phyloP scores from a whole-genome alignment of 2,329 filamentous ascomycete species.

The Penicillium italicum region DNA sequence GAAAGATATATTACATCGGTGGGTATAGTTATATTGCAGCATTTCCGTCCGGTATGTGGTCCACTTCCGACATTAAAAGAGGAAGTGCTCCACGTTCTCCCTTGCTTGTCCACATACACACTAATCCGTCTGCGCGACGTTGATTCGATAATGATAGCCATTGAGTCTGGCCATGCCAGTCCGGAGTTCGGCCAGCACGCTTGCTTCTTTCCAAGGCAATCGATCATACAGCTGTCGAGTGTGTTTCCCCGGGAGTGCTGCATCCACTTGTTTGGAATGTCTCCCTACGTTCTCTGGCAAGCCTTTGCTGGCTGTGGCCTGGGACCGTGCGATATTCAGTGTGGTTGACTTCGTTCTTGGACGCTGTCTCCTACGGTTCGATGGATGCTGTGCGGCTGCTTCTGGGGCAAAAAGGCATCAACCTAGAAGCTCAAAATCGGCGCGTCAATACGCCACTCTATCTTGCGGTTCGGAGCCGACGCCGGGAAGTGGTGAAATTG shows the following conservation, averaged over 20 bases:
- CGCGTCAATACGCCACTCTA: too few species aligned
- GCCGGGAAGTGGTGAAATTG: too few species aligned
- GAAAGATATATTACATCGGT: constrained; percentile 4
- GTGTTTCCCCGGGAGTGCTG: constrained; percentile 21
- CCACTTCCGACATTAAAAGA: constrained; percentile 2
- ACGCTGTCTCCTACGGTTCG: too few species aligned
- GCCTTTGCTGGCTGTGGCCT: constrained; percentile 15
- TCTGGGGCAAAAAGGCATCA: too few species aligned
- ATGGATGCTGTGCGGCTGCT: too few species aligned
- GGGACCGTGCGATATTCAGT: constrained; percentile 22
- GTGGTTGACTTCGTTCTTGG: constrained; percentile 26
- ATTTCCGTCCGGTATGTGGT: not conserved
- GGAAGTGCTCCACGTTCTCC: not conserved
- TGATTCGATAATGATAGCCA: constrained; percentile 4
- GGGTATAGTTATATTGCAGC: constrained; percentile 1
- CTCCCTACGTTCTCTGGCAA: constrained; percentile 24
- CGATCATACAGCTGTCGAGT: constrained; percentile 25
- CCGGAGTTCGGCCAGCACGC: constrained; percentile 28
- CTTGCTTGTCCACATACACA: not conserved
- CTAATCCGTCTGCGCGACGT: not conserved
- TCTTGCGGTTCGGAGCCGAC: too few species aligned
- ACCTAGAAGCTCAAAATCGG: too few species aligned
- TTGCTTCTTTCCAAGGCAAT: constrained; percentile 29
- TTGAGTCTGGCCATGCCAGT: constrained; percentile 32
- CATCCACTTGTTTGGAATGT: constrained; percentile 16